Evolutionary conservation across 257 asterid genomes (phyloP), one percentile per base, ranked within the genome.

Genomic region (Primulina tabacum): DNA sequence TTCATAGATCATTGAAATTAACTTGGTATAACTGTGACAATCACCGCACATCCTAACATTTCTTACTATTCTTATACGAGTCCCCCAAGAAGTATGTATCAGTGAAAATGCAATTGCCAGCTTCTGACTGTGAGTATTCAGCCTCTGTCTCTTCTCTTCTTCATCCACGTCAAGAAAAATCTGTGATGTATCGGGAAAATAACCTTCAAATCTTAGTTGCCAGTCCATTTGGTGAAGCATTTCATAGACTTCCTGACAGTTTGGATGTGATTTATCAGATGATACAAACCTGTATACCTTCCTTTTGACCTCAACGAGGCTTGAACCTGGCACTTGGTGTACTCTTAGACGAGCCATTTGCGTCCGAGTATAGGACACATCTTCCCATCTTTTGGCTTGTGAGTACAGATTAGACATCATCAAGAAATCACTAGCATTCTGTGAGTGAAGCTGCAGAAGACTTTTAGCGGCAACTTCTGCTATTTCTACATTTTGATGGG

Each of bases 221-320:
- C 98, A 90, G 68, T 82, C 97, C 95, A 92, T 92, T 50, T 92
- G 96, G 76, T 81, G 89, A 63, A 92, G 77, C 97, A 90, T 92
- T 58, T 92, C 96, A 12, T 82, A 68, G 17, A 90, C 84, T 33
- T 74, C 82, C 0, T 67, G 64, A 57, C 78, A 72, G 16, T 69
- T 76, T 24, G 96, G 87, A 74, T 74, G 78, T 8, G 84, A 62
- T 67, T 0, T 76, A 61, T 82, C 98, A 34, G 84, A 82, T 5
- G 98, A 88, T 8, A 82, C 83, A 38, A 92, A 92, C 76, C 68
- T 90, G 71, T 85, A 84, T 55, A 74, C 56, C 76, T 87, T 74
- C 64, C 85, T 72, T 73, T 76, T 72, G 70, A 85, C 84, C 78
- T 79, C 91, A 7, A 92, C 90, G 17, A 65, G 47, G 81, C 96